These are phyloP conservation scores for Pseudocercospora vitis DNA, from an alignment of 2,329 filamentous ascomycete genomes.

Conservation along the genomic window DNA sequence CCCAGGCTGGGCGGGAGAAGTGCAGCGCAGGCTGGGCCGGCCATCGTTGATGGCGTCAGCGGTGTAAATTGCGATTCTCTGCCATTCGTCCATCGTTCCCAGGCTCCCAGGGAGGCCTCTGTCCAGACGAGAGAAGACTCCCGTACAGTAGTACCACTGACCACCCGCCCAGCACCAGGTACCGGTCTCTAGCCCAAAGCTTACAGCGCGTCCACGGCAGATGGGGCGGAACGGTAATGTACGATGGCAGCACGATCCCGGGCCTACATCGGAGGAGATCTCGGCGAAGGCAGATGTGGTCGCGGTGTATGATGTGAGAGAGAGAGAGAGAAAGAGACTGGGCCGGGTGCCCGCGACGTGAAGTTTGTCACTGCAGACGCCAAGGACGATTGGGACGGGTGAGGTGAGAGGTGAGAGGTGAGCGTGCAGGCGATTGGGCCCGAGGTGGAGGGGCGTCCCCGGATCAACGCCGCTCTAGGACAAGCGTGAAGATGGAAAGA, in stretches of 20 bases:
- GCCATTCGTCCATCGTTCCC: not conserved
- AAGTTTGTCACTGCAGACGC: not conserved
- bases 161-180: not conserved
- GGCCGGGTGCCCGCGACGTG: not conserved
- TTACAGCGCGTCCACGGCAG: no score
- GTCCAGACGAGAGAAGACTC: conserved; percentile 5
- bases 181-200: not conserved
- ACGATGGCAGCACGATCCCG: not conserved
- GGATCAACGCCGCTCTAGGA: no score
- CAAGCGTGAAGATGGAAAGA: no score
- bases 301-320: not conserved
- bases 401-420: no score
- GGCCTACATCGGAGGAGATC: not conserved
- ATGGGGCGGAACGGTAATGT: not conserved
- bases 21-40: conserved; percentile 8
- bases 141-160: no score
- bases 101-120: not conserved
- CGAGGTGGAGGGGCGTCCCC: no score
- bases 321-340: no score
- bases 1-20: conserved; percentile 9
- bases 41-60: conserved; percentile 9
- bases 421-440: no score
- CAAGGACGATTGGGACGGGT: not conserved
- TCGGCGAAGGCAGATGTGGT: not conserved
- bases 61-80: conserved; percentile 16